A percentile compares a stretch with the other conserved stretches of the same genome.
Evolutionary conservation across 441 rosid genomes (phyloP).

Genomic region (Macaranga tanarius): DNA sequence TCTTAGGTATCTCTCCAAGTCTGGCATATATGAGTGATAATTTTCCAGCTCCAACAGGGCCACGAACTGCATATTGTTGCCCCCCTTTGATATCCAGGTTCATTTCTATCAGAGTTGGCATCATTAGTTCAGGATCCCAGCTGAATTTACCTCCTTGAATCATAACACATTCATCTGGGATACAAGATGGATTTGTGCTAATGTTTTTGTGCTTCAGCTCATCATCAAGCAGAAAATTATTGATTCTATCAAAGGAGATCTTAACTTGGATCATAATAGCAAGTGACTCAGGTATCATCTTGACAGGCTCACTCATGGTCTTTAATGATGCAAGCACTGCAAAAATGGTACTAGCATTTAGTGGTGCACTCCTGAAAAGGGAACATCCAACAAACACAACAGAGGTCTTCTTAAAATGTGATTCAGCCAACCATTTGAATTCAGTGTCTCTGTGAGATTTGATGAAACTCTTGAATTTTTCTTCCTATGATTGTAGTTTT

Average conservation of each 20-base stretch:
- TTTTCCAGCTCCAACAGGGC: constrained; percentile 92
- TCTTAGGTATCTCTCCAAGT: constrained; percentile 76
- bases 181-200: constrained; percentile 26
- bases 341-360: constrained; percentile 83
- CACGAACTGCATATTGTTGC: constrained; percentile 76
- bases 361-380: constrained; percentile 55
- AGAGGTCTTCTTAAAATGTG: constrained; percentile 60
- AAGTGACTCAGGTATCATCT: too few species aligned
- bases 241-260: too few species aligned
- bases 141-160: constrained; percentile 66
- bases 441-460: constrained; percentile 59
- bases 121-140: constrained; percentile 59
- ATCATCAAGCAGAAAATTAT: too few species aligned
- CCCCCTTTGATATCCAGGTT: constrained; percentile 46
- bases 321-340: constrained; percentile 76
- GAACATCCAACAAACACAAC: constrained; percentile 70
- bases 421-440: constrained; percentile 70
- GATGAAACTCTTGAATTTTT: constrained; percentile 63
- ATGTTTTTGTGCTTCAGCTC: constrained; percentile 49
- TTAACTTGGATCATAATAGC: too few species aligned
- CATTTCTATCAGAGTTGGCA: constrained; percentile 47
- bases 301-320: too few species aligned
- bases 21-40: constrained; percentile 64
- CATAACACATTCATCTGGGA: constrained; percentile 35
- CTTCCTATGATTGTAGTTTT: constrained; percentile 93